Percentiles rank a stretch among this genome's conserved stretches.
phyloP scores from a whole-genome alignment of 2,329 filamentous ascomycete genomes.

The Alternaria sp. region DNA sequence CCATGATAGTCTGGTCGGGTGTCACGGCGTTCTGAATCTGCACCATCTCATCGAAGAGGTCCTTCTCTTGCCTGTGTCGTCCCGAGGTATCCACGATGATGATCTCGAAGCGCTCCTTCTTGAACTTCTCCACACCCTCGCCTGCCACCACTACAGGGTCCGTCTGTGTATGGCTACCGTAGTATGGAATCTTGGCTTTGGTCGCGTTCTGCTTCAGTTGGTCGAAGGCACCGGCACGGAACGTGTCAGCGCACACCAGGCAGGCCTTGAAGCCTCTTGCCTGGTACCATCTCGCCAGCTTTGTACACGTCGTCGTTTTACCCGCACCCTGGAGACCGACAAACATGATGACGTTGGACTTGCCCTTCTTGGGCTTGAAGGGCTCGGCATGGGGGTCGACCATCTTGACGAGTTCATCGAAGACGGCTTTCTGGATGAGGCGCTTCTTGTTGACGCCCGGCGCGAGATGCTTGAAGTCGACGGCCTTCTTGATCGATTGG shows the following conservation, averaged over 20 bases:
- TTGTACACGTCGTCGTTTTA: slow-evolving; percentile 98
- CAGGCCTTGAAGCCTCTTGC: slow-evolving; percentile 91
- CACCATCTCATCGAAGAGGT: slow-evolving; percentile 96
- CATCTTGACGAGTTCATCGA: slow-evolving; percentile 92
- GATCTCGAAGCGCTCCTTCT: slow-evolving; percentile 96
- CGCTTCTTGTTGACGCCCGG: slow-evolving; percentile 97
- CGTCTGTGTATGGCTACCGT: slow-evolving; percentile 93
- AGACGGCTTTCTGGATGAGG: slow-evolving; percentile 96
- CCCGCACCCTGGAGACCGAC: slow-evolving; percentile 96
- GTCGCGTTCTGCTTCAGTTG: slow-evolving; percentile 99
- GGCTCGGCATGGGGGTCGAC: slow-evolving; percentile 95
- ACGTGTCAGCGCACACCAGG: slow-evolving; percentile 96
- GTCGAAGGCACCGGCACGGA: slow-evolving; percentile 97
- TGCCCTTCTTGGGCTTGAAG: slow-evolving; percentile 96
- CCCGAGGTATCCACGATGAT: slow-evolving; percentile 99
- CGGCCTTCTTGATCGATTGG: slow-evolving; percentile 86
- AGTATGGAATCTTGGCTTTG: slow-evolving; percentile 99
- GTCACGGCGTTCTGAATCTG: slow-evolving; percentile 91
- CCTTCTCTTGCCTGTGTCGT: slow-evolving; percentile 91
- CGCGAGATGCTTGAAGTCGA: slow-evolving; percentile 94
- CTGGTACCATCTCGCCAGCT: slow-evolving; percentile 93
- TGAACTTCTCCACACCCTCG: slow-evolving; percentile 98
- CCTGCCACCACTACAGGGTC: slow-evolving; percentile 91
- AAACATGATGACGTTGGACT: slow-evolving; percentile 98
- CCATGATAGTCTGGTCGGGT: slow-evolving; percentile 98